Evolutionary conservation across 2,329 filamentous ascomycete genomes (phyloP).

Genomic region (Biscogniauxia mediterranea): DNA sequence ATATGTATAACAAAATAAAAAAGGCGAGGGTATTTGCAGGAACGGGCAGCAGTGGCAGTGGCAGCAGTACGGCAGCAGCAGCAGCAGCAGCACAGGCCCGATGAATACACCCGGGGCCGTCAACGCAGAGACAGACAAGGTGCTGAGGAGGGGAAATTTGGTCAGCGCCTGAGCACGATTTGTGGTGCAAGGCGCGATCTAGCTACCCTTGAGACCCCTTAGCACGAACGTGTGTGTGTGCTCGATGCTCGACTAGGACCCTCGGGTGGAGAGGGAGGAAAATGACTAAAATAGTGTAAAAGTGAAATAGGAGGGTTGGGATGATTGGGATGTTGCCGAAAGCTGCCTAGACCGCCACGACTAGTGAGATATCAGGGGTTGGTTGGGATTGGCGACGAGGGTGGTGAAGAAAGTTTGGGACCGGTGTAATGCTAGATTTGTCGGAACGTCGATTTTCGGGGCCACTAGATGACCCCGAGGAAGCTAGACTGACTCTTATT

Average conservation of each 20-base stretch:
- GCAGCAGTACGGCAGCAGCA: too few relatives aligned
- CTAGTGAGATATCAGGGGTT: slow-evolving; percentile 30
- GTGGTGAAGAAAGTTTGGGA: slow-evolving; percentile 17
- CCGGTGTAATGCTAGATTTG: slow-evolving; percentile 26
- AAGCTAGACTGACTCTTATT: slow-evolving; percentile 32
- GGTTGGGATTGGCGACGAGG: slow-evolving; percentile 28
- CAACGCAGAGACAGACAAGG: slow-evolving; percentile 7
- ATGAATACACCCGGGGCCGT: slow-evolving; percentile 1
- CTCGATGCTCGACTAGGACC: background rate
- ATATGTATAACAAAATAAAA: slow-evolving; percentile 16
- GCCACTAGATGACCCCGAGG: slow-evolving; percentile 24
- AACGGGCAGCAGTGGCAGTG: slow-evolving; percentile 11
- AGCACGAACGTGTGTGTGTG: slow-evolving; percentile 17
- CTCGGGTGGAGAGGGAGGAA: slow-evolving; percentile 25
- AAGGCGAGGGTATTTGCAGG: slow-evolving; percentile 5
- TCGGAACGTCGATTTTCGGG: slow-evolving; percentile 24
- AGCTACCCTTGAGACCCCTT: slow-evolving; percentile 17
- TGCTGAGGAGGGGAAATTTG: slow-evolving; percentile 10
- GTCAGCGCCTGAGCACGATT: slow-evolving; percentile 16
- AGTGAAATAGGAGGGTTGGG: slow-evolving; percentile 22
- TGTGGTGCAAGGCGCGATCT: slow-evolving; percentile 18
- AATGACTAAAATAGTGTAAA: slow-evolving; percentile 28
- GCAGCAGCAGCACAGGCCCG: slow-evolving; percentile 7
- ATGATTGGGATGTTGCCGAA: slow-evolving; percentile 27
- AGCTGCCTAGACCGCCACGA: slow-evolving; percentile 26